Evolutionary conservation across 1,284 basidiomycete species (phyloP).

Genomic region (Gomphus bonarii): DNA sequence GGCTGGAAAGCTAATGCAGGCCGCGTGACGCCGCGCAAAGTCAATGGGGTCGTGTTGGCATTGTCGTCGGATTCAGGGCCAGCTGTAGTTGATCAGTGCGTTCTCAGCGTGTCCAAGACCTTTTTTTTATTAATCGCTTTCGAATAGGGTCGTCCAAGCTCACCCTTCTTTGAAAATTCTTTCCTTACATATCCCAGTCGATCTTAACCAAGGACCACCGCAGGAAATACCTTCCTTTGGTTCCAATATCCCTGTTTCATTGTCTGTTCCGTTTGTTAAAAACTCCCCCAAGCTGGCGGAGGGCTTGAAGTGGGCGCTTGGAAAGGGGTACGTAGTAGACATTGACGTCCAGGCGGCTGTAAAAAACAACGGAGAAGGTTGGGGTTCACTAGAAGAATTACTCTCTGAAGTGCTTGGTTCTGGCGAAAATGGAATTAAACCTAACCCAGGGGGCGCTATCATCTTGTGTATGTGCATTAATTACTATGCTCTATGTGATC

Average conservation of each 20-base stretch:
- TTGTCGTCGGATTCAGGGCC: conserved; percentile 6
- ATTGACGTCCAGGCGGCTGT: conserved; percentile 52
- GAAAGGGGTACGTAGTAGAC: conserved; percentile 51
- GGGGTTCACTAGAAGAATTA: conserved; percentile 68
- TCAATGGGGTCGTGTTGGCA: conserved; percentile 40
- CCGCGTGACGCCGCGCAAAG: conserved; percentile 33
- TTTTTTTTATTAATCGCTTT: background rate
- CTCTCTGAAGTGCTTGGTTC: conserved; percentile 49
- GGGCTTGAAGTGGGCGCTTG: conserved; percentile 54
- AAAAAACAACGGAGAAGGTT: conserved; percentile 37
- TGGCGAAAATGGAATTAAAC: conserved; percentile 18
- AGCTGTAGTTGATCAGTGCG: conserved; percentile 30
- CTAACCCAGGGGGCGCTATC: conserved; percentile 38
- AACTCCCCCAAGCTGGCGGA: conserved; percentile 36
- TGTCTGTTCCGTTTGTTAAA: conserved; percentile 45
- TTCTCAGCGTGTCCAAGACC: conserved; percentile 15
- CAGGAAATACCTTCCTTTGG: conserved; percentile 25
- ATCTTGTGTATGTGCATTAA: conserved; percentile 54
- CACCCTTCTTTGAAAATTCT: conserved; percentile 24
- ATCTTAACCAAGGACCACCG: conserved; percentile 34
- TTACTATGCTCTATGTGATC: conserved; percentile 13
- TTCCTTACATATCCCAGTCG: conserved; percentile 47
- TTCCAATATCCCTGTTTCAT: conserved; percentile 26
- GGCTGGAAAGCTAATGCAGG: conserved; percentile 44
- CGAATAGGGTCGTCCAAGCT: conserved; percentile 4